Evolutionary conservation across 495 filamentous ascomycete species (phyloP).

Genomic region (Hypoxylon subgilvum): DNA sequence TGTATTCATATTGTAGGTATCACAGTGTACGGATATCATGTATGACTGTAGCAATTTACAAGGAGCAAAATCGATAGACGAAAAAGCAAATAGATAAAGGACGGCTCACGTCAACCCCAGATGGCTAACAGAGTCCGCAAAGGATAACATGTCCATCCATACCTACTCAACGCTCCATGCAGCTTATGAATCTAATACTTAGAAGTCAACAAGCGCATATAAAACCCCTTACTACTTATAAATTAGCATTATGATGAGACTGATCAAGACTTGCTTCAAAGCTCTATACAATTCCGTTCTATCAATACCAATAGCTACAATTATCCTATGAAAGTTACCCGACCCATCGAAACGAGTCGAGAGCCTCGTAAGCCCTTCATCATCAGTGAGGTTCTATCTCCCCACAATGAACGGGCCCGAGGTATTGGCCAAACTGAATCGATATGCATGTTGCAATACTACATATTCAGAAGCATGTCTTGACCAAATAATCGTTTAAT

Average conservation of each 20-base stretch:
- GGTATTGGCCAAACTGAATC: slow-evolving; percentile 3
- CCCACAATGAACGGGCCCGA: not conserved
- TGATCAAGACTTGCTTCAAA: not conserved
- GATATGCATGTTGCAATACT: not conserved
- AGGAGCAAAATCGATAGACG: no score
- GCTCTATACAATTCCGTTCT: slow-evolving; percentile 3
- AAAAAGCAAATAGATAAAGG: no score
- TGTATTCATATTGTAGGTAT: no score
- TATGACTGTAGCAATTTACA: no score
- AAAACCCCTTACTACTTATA: not conserved
- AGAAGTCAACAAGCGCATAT: not conserved
- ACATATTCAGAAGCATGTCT: slow-evolving; percentile 4
- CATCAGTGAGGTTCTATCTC: not conserved
- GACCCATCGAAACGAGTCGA: not conserved
- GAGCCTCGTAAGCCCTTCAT: not conserved
- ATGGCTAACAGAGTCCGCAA: no score
- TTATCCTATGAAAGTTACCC: slow-evolving; percentile 8
- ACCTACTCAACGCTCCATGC: no score
- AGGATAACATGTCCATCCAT: no score
- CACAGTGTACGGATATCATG: no score
- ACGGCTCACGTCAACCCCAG: no score
- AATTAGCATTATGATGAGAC: not conserved
- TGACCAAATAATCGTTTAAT: not conserved
- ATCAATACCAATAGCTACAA: slow-evolving; percentile 3
- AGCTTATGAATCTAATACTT: no score